Evolutionary conservation across 345 rosid species (phyloP).

Genomic region (Erodium maritimum): DNA sequence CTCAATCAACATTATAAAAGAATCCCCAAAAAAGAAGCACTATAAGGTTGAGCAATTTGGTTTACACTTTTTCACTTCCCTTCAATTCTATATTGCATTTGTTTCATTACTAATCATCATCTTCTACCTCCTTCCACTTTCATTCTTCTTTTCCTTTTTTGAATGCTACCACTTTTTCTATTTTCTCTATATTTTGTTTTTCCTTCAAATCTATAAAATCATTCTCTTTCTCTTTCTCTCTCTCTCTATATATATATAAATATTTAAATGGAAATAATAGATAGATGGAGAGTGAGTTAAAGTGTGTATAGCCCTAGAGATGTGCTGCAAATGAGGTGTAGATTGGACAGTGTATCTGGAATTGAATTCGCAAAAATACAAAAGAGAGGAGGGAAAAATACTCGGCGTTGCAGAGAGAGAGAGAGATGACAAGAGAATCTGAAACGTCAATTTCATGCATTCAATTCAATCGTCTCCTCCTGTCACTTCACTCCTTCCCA

Average conservation of each 20-base stretch:
- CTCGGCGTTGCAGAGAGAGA: slow-evolving; percentile 3
- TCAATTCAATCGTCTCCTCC: slow-evolving; percentile 13
- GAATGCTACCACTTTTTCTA: too few relatives aligned
- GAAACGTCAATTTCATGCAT: slow-evolving; percentile 52
- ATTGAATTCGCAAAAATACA: neutral
- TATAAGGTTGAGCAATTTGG: neutral
- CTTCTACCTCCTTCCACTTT: neutral
- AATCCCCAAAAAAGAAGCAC: neutral
- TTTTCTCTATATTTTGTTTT: too few relatives aligned
- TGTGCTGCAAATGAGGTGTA: too few relatives aligned
- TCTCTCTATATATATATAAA: too few relatives aligned
- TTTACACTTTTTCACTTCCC: neutral
- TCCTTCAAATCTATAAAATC: too few relatives aligned
- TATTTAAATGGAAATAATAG: too few relatives aligned
- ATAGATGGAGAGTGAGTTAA: too few relatives aligned
- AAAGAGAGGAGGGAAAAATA: neutral
- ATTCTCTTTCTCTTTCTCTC: too few relatives aligned
- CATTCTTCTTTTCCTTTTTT: too few relatives aligned
- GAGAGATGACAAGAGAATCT: slow-evolving; percentile 28
- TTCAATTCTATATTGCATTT: neutral
- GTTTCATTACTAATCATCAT: slow-evolving; percentile 6
- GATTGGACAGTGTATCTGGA: too few relatives aligned
- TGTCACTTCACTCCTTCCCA: slow-evolving; percentile 17
- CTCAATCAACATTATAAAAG: too few relatives aligned
- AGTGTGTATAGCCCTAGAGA: too few relatives aligned